Evolutionary conservation across 306 rosid species (phyloP), one percentile per base, ranked within the genome.

Genomic region (Trifolium fragiferum): DNA sequence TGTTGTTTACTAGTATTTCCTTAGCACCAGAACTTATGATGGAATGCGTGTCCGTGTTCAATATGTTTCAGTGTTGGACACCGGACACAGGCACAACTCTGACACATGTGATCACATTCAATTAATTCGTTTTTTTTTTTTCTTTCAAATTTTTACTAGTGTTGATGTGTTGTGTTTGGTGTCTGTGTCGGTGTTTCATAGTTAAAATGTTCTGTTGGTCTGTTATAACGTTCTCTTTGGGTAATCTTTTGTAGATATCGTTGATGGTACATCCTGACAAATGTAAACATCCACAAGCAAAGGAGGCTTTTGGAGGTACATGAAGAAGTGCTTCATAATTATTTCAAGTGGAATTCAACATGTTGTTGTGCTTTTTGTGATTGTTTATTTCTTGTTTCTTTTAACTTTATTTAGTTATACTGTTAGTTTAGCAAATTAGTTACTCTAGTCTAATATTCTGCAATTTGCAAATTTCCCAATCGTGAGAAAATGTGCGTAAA

Each of bases 241-340:
- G 40, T 38, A 66, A 72, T 76, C 62, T 47, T 75, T 75, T 84
- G 83, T 76, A 92, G 97, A 62, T 94, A 81, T 92, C 97, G 9
- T 85, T 92, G 89, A 78, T 94, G 89, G 99, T 94, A 82, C 99
- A 92, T 63, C 99, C 99, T 78, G 97, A 94, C 82, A 94, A 94
- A 82, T 94, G 99, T 87, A 94, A 90, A 92, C 96, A 94, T 85
- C 98, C 93, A 74, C 93, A 92, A 69, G 89, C 97, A 69, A 94
- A 94, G 87, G 99, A 94, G 82, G 99, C 99, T 78, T 94, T 92
- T 87, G 93, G 78, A 92, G 99, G 97, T 94, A 83, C 37, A 23
- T 71, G 70, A 59, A 59, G 81, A 6, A 77, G 50, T 73, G 78
- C 44, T 74, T 73, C 41, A 63, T 30, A 20, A 20, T 74, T 50